Base-by-base conservation (phyloP, 768 basidiomycete genomes). In the Agrocybe praecox region DNA sequence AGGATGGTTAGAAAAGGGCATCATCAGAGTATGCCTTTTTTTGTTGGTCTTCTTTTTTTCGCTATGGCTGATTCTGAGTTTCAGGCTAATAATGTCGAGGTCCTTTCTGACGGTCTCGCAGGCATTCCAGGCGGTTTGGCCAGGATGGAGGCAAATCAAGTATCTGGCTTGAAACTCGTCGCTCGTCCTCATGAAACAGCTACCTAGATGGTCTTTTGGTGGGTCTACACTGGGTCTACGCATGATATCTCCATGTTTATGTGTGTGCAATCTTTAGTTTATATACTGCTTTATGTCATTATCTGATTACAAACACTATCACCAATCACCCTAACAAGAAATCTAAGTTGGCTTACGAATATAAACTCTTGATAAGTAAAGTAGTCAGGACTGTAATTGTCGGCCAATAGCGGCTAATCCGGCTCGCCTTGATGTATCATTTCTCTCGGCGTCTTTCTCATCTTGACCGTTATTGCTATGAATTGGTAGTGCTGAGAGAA, bases 151-250 rank as follows among this genome's bases (percentile, higher is more conserved):
- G 64, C 68, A 2, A 69, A 76, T 34, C 65, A 74, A 62, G 73
- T 81, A 33, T 79, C 78, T 42, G 78, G 74, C 6, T 63, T 69
- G 36, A 83, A 83, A 65, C 67, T 83, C 43, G 72, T 83, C 40
- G 69, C 69, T 55, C 74, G 64, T 36, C 82, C 81, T 3, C 74
- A 75, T 62, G 79, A 80, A 34, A 66, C 64, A 8, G 50, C 42
- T 29, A 9, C 9, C 26, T 29, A 29, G 26, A 29, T 9, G 26
- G 26, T 29, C 26, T 29, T 29, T 29, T 9, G 9, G n/a, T n/a
- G 26, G 26, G 4, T 29, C 9, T 29, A 29, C 4, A n/a, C n/a
- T n/a, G 26, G 26, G 4, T 29, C 9, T 29, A 29, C 4, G n/a
- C n/a, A 29, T 29, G 26, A 9, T 29, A 9, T 29, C 26, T 29